Conservation (phyloP, 2,329 filamentous ascomycete species). For the Fusarium brachygibbosum region DNA sequence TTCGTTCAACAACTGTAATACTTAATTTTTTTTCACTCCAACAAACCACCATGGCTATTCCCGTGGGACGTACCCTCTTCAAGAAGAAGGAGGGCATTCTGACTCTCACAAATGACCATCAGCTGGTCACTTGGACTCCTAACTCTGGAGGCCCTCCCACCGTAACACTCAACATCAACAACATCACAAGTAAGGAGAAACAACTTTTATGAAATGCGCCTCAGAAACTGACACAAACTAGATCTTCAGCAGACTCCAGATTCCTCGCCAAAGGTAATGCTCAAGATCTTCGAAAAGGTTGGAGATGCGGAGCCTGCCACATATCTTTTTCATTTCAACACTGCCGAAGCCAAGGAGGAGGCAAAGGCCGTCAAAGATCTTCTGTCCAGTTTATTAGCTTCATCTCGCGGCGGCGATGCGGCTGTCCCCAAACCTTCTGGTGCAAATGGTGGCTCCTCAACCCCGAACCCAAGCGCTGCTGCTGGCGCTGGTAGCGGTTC, state of each 20-base stretch:
- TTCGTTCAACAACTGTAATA: neutral
- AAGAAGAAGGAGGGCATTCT: constrained; percentile 97
- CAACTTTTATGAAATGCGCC: neutral
- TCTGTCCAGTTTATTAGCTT: constrained; percentile 81
- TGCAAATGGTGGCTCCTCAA: constrained; percentile 50
- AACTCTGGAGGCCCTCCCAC: constrained; percentile 72
- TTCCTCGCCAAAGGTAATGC: constrained; percentile 88
- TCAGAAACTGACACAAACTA: constrained; percentile 53
- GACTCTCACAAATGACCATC: constrained; percentile 78
- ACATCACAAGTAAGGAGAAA: constrained; percentile 80
- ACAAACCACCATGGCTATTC: constrained; percentile 65
- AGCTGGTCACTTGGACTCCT: constrained; percentile 85
- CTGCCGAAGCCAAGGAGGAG: constrained; percentile 81
- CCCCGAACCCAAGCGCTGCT: constrained; percentile 45
- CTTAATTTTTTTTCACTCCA: neutral
- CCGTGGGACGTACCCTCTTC: constrained; percentile 79
- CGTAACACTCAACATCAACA: constrained; percentile 77
- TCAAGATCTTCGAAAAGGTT: constrained; percentile 87
- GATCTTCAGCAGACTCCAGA: constrained; percentile 96
- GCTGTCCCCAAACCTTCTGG: constrained; percentile 63
- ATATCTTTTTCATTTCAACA: constrained; percentile 92
- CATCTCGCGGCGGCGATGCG: constrained; percentile 70
- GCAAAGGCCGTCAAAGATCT: constrained; percentile 87
- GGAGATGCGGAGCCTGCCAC: constrained; percentile 71
- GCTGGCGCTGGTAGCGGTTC: constrained; percentile 62